These are phyloP conservation scores for Tricholoma furcatifolium DNA, from an alignment of 768 basidiomycete genomes.

Conservation along the genomic window DNA sequence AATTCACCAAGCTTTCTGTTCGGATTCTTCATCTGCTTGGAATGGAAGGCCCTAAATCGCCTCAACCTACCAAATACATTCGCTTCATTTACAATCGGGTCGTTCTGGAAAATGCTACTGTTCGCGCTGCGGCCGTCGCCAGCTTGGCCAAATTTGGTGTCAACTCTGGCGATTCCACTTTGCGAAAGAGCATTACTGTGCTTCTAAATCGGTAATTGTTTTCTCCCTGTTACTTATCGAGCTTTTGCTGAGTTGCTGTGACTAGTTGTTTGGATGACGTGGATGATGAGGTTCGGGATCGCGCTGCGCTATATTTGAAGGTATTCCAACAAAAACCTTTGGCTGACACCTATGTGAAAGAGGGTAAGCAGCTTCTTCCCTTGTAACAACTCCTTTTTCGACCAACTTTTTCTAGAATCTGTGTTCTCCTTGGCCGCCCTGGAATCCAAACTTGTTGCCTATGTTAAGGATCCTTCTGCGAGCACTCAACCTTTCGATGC, in stretches of 20 bases:
- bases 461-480: conserved; percentile 82
- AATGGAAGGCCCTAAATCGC: conserved; percentile 92
- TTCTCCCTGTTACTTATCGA: neutral
- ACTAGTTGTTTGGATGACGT: conserved; percentile 93
- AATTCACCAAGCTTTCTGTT: conserved; percentile 98
- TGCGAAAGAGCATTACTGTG: conserved; percentile 86
- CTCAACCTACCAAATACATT: conserved; percentile 98
- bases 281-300: conserved; percentile 97
- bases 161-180: conserved; percentile 71
- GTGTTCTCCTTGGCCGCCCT: conserved; percentile 89
- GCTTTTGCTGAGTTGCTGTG: conserved; percentile 6
- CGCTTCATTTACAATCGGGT: conserved; percentile 99
- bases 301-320: conserved; percentile 92
- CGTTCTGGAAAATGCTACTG: conserved; percentile 96
- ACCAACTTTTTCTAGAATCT: conserved; percentile 61
- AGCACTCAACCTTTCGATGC: conserved; percentile 77
- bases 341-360: conserved; percentile 86
- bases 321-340: conserved; percentile 77
- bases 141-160: conserved; percentile 97
- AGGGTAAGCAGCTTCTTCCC: conserved; percentile 52
- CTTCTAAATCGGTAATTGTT: conserved; percentile 71
- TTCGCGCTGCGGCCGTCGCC: conserved; percentile 93
- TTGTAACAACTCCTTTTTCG: neutral
- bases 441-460: conserved; percentile 90
- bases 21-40: conserved; percentile 95